phyloP scores from a whole-genome alignment of 2,329 filamentous ascomycete species.

The Venturia nashicola region DNA sequence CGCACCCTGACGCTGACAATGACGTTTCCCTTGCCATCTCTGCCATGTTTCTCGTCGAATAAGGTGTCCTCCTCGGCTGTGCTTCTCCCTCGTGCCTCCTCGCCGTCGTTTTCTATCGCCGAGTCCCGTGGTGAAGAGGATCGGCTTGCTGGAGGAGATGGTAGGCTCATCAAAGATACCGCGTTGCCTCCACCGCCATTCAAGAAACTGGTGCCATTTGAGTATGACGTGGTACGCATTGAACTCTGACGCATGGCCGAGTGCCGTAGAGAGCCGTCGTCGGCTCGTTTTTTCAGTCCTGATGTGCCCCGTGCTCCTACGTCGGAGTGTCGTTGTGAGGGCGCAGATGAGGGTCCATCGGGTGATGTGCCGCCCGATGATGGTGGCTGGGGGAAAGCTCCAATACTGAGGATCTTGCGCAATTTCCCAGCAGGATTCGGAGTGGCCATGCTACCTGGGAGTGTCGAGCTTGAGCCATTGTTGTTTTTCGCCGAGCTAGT shows the following conservation, averaged over 20 bases:
- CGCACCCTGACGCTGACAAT: slow-evolving; percentile 89
- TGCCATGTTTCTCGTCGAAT: slow-evolving; percentile 18
- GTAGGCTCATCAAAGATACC: slow-evolving; percentile 60
- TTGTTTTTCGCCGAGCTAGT: slow-evolving; percentile 7
- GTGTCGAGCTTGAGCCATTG: slow-evolving; percentile 8
- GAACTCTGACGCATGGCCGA: slow-evolving; percentile 1
- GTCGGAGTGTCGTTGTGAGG: not conserved
- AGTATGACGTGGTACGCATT: not conserved
- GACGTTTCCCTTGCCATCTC: slow-evolving; percentile 86
- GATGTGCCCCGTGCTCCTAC: not conserved
- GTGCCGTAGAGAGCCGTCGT: slow-evolving; percentile 14
- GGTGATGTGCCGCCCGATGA: slow-evolving; percentile 27
- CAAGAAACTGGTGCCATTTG: slow-evolving; percentile 49
- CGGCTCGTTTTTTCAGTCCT: slow-evolving; percentile 8
- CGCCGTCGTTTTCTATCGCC: slow-evolving; percentile 47
- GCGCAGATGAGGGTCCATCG: slow-evolving; percentile 19
- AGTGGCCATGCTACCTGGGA: not conserved
- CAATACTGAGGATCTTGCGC: slow-evolving; percentile 84
- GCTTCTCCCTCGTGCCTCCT: slow-evolving; percentile 6
- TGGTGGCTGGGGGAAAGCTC: slow-evolving; percentile 84
- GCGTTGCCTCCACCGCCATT: slow-evolving; percentile 71
- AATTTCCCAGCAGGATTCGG: slow-evolving; percentile 30
- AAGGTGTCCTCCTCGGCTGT: slow-evolving; percentile 19
- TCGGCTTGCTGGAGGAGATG: slow-evolving; percentile 76
- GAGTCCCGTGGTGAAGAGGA: slow-evolving; percentile 89